phyloP scores from a whole-genome alignment of 176 grass and related monocot species.

The Neostapfia colusana region DNA sequence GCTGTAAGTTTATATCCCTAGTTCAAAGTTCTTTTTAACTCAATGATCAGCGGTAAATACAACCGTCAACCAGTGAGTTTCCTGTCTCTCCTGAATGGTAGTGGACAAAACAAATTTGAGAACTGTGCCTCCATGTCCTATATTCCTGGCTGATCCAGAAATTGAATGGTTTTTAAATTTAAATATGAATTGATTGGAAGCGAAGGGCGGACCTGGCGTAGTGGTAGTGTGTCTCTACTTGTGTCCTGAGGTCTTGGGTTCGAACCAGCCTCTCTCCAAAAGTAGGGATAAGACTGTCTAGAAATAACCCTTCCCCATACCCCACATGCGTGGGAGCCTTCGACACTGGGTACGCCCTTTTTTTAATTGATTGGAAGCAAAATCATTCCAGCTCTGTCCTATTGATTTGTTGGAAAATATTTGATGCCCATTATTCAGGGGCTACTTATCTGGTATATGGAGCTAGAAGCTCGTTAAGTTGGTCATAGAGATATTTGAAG shows the following conservation, averaged over 20 bases:
- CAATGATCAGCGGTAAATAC: background rate
- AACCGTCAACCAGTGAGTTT: background rate
- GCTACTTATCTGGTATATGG: background rate
- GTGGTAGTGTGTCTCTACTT: no score
- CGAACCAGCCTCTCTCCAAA: no score
- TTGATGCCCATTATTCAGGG: background rate
- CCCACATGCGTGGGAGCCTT: no score
- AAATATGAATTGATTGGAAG: constrained; percentile 6
- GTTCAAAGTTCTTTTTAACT: constrained; percentile 5
- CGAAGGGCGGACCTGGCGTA: no score
- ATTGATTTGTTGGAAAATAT: constrained; percentile 13
- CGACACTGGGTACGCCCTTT: no score
- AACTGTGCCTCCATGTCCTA: background rate
- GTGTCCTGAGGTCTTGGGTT: no score
- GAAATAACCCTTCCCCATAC: no score
- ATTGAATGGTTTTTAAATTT: background rate
- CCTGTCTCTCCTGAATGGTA: background rate
- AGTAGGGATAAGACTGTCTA: no score
- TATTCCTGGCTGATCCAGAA: background rate
- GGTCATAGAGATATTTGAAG: background rate
- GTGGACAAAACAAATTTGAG: background rate
- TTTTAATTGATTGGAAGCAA: constrained; percentile 24
- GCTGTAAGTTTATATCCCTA: constrained; percentile 70
- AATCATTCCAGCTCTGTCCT: background rate
- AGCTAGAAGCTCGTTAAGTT: constrained; percentile 4